Evolutionary conservation across 1,139 yeast genomes (phyloP), one percentile per base, ranked within the genome.

Genomic region (Meyerozyma carpophila): DNA sequence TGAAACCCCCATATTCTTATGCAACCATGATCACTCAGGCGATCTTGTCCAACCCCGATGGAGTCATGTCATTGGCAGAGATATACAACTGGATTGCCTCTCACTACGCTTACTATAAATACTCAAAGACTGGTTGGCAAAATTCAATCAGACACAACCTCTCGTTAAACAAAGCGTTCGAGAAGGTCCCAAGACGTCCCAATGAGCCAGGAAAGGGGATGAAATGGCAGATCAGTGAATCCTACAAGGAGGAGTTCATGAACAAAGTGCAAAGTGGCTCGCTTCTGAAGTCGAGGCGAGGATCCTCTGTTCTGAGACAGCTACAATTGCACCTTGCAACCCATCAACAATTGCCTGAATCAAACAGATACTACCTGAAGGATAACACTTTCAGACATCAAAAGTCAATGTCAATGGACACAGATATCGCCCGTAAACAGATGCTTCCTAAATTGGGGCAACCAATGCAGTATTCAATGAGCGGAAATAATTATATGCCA

Each of bases 11-110:
- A 1, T 93, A 85, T 61, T 85, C 95, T 24, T 93, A 93, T 62
- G 98, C 98, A 0, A 93, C 98, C 3, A 90, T 93, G 96, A 93
- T 93, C 54, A 89, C 98, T 2, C 98, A 93, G 62, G 97, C 98
- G 0, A 93, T 94, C 32, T 69, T 94, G 53, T 86, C 96, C 3
- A 86, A 90, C 46, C 77, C 79, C 2, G 96, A 91, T 45, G 96
- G 95, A 41, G 90, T 87, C 40, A 75, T 93, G 75, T 87, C 96
- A 8, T 68, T 93, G 52, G 79, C 95, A 1, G 98, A 93, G 57
- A 93, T 93, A 46, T 93, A 93, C 65, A 84, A 82, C 52, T 93
- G 96, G 91, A 93, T 93, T 43, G 70, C 95, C 10, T 66, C 79
- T 27, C 91, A 85, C 60, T 93, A 90, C 64, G 93, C 98, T 39